phyloP scores from a whole-genome alignment of 2,329 filamentous ascomycete genomes.

The Fusarium protoensiforme region DNA sequence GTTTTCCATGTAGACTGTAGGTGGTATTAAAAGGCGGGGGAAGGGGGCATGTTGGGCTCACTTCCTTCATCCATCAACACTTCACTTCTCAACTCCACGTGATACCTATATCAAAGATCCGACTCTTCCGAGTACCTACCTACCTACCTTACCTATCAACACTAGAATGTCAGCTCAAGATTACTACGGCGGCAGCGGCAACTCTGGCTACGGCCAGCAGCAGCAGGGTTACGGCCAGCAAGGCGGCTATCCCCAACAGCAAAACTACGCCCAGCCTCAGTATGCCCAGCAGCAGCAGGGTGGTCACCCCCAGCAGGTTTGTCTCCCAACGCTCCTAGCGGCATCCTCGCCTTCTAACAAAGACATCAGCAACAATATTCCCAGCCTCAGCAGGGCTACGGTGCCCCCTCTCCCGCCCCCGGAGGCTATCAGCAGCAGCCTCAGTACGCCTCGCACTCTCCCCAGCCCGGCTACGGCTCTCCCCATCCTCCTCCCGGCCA shows the following conservation, averaged over 20 bases:
- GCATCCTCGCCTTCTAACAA: not conserved
- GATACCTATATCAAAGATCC: not conserved
- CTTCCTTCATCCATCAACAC: slow-evolving; percentile 1
- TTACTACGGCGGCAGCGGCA: slow-evolving; percentile 49
- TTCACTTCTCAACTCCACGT: not conserved
- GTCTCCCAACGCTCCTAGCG: not conserved
- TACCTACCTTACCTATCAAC: not conserved
- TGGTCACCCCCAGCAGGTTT: slow-evolving; percentile 42
- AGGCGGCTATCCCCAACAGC: slow-evolving; percentile 38
- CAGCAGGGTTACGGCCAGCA: slow-evolving; percentile 31
- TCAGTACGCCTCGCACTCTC: slow-evolving; percentile 36
- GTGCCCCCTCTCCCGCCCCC: slow-evolving; percentile 16
- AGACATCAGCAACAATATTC: slow-evolving; percentile 37
- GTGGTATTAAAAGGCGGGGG: slow-evolving; percentile 36
- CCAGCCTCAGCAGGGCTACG: slow-evolving; percentile 30
- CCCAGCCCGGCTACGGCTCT: slow-evolving; percentile 39
- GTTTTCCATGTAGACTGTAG: not conserved
- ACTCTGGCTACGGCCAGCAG: slow-evolving; percentile 38
- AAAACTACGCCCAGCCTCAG: slow-evolving; percentile 24
- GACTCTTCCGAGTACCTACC: not conserved
- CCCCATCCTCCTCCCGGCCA: slow-evolving; percentile 39
- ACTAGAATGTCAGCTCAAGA: slow-evolving; percentile 49
- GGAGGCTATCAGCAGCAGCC: slow-evolving; percentile 37
- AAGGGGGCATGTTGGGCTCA: slow-evolving; percentile 4
- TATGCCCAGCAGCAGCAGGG: slow-evolving; percentile 37